phyloP scores from a whole-genome alignment of 768 basidiomycete genomes.

The Trametes punicea region DNA sequence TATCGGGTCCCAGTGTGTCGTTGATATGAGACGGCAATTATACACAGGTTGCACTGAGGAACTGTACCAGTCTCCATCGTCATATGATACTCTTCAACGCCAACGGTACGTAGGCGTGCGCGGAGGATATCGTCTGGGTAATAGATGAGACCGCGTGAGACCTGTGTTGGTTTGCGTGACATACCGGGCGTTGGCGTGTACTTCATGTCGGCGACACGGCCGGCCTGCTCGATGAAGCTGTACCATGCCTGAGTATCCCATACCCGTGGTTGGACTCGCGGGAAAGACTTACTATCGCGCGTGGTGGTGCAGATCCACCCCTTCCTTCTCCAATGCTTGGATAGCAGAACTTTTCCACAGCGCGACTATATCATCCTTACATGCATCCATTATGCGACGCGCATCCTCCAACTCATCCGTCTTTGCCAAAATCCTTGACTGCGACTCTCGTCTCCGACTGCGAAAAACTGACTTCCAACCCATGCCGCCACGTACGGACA shows the following conservation, averaged over 20 bases:
- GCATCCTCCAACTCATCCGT: slow-evolving; percentile 39
- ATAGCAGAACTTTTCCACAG: slow-evolving; percentile 5
- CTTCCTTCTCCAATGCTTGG: slow-evolving; percentile 3
- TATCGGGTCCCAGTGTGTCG: neutral
- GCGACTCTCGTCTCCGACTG: slow-evolving; percentile 14
- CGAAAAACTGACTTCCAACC: slow-evolving; percentile 45
- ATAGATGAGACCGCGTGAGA: neutral
- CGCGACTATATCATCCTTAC: slow-evolving; percentile 32
- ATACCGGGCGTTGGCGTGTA: slow-evolving; percentile 52
- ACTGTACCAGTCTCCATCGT: slow-evolving; percentile 39
- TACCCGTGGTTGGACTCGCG: neutral
- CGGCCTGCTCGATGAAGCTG: slow-evolving; percentile 55
- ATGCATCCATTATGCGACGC: slow-evolving; percentile 44
- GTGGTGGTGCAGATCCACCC: slow-evolving; percentile 15
- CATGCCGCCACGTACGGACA: slow-evolving; percentile 41
- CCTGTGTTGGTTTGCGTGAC: slow-evolving; percentile 7
- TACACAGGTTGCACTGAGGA: neutral
- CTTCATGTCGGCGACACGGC: slow-evolving; percentile 45
- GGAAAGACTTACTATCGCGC: slow-evolving; percentile 11
- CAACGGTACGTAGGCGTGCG: slow-evolving; percentile 56
- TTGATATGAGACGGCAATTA: neutral
- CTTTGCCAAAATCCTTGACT: neutral
- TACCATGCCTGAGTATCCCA: neutral
- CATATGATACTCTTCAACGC: slow-evolving; percentile 59
- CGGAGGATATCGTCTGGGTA: slow-evolving; percentile 54